phyloP scores from a whole-genome alignment of 257 asterid species.

The Handroanthus guayacan region DNA sequence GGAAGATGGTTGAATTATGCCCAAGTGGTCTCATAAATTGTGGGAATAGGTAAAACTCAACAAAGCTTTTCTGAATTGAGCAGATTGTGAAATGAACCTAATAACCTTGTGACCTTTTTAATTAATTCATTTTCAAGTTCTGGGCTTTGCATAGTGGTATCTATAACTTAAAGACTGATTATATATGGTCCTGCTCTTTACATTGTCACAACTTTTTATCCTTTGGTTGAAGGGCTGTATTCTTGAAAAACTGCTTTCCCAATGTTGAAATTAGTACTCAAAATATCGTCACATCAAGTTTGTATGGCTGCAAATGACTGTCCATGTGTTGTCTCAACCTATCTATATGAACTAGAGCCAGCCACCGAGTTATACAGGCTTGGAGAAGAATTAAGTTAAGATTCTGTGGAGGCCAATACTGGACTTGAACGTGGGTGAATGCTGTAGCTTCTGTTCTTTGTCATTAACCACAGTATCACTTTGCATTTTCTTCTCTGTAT shows the following conservation, averaged over 20 bases:
- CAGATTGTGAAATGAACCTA: constrained; percentile 21
- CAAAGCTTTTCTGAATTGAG: constrained; percentile 25
- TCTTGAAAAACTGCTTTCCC: neutral
- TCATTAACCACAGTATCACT: neutral
- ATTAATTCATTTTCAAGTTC: neutral
- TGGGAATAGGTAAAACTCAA: constrained; percentile 78
- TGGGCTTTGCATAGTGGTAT: constrained; percentile 6
- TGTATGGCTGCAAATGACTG: constrained; percentile 22
- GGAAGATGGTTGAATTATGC: constrained; percentile 65
- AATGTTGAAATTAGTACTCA: neutral
- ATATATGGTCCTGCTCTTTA: neutral
- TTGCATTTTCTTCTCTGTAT: neutral
- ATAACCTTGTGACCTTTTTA: constrained; percentile 15
- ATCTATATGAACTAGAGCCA: constrained; percentile 14
- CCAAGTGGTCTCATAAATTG: constrained; percentile 82
- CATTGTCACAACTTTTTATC: neutral
- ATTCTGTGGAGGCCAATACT: neutral
- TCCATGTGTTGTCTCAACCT: constrained; percentile 5
- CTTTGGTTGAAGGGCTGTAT: neutral
- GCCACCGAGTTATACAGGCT: neutral
- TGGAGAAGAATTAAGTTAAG: neutral
- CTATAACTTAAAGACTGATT: constrained; percentile 14
- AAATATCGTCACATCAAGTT: neutral
- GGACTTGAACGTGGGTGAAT: constrained; percentile 12
- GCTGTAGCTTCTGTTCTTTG: neutral